A percentile compares a stretch with the other conserved stretches of the same genome.
Conservation (phyloP, 345 rosid genomes). For the Pseudoturritis turrita region DNA sequence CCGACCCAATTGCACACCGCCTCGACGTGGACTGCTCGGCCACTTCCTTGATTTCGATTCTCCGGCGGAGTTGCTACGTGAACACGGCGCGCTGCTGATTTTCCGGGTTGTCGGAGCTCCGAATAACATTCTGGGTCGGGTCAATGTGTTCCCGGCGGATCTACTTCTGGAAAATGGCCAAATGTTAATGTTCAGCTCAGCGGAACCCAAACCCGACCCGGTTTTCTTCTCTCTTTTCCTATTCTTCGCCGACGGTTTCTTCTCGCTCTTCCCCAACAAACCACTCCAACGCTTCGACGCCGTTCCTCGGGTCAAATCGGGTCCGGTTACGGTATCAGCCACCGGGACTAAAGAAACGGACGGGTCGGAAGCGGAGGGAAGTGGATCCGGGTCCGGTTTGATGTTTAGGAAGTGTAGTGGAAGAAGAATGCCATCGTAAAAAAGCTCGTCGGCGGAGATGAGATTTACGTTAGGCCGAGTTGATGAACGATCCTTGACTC, state of each 20-base stretch:
- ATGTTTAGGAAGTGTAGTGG: conserved; percentile 38
- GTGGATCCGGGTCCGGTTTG: conserved; percentile 19
- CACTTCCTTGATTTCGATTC: conserved; percentile 49
- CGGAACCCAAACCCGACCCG: background rate
- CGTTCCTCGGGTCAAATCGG: conserved; percentile 15
- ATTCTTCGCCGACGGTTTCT: conserved; percentile 18
- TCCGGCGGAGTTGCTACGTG: conserved; percentile 70
- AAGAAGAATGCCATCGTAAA: conserved; percentile 46
- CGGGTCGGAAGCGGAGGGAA: background rate
- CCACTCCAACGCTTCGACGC: conserved; percentile 68
- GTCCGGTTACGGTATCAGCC: background rate
- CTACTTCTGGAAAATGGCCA: conserved; percentile 89
- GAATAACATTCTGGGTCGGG: conserved; percentile 44
- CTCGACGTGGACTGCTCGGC: conserved; percentile 62
- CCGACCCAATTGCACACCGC: conserved; percentile 67
- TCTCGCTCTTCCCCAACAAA: conserved; percentile 50
- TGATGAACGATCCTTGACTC: conserved; percentile 37
- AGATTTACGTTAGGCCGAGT: conserved; percentile 31
- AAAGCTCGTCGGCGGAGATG: conserved; percentile 44
- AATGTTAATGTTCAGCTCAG: conserved; percentile 67
- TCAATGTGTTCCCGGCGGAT: conserved; percentile 57
- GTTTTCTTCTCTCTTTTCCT: conserved; percentile 4
- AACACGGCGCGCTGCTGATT: conserved; percentile 81
- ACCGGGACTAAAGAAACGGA: background rate
- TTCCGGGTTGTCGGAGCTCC: conserved; percentile 42